phyloP scores from a whole-genome alignment of 768 basidiomycete genomes.

The Boletus subparvulus region DNA sequence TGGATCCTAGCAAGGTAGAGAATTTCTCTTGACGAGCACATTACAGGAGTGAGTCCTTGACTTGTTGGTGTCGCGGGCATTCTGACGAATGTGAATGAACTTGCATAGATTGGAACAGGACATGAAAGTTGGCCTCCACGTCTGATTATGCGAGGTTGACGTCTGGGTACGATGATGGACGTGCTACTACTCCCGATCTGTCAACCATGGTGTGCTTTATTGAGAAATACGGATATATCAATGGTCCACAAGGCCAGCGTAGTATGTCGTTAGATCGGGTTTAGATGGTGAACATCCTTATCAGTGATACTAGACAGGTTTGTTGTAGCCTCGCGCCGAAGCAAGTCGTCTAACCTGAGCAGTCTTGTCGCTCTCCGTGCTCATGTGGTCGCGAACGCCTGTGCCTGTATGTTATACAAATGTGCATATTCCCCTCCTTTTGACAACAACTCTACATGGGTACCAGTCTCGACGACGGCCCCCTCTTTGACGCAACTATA shows the following conservation, averaged over 20 bases:
- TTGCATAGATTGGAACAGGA: not conserved
- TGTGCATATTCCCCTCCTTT: slow-evolving; percentile 33
- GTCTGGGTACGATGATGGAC: too few species aligned
- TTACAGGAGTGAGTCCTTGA: not conserved
- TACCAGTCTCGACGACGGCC: slow-evolving; percentile 32
- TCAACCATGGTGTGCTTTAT: too few species aligned
- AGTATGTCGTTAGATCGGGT: too few species aligned
- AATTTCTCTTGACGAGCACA: not conserved
- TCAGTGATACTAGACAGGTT: too few species aligned
- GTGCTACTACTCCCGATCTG: too few species aligned
- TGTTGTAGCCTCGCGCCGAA: too few species aligned
- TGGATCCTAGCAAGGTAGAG: not conserved
- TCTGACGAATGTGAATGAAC: not conserved
- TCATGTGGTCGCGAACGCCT: slow-evolving; percentile 24
- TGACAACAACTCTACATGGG: slow-evolving; percentile 31
- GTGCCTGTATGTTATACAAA: slow-evolving; percentile 35
- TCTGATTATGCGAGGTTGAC: not conserved
- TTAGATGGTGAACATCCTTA: too few species aligned
- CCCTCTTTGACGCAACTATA: slow-evolving; percentile 36
- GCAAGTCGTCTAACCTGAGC: not conserved
- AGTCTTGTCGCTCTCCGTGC: not conserved
- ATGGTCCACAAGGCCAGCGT: too few species aligned
- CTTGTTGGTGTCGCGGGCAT: not conserved
- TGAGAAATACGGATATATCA: too few species aligned
- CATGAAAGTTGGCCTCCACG: not conserved